Conservation (phyloP, 1,284 basidiomycete genomes). For the Heterobasidion occidentale region DNA sequence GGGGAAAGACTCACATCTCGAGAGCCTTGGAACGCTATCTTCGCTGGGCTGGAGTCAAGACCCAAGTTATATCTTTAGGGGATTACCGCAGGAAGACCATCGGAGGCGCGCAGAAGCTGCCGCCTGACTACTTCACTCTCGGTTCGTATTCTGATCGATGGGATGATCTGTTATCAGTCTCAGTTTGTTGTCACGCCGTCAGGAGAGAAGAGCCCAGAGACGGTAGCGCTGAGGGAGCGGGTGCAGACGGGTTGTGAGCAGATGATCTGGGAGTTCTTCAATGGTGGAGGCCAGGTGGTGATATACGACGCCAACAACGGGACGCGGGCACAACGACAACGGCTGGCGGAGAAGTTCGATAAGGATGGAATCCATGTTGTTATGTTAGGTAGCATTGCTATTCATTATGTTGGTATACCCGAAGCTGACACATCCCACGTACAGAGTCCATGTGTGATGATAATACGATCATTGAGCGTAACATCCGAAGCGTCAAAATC, state of each 20-base stretch:
- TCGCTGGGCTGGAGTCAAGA: constrained; percentile 96
- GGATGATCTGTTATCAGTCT: constrained; percentile 3
- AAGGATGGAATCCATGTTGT: constrained; percentile 84
- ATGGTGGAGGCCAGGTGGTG: constrained; percentile 86
- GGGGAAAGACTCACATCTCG: constrained; percentile 96
- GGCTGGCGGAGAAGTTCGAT: constrained; percentile 80
- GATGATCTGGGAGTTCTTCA: constrained; percentile 86
- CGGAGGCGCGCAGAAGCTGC: constrained; percentile 83
- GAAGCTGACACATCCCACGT: constrained; percentile 5
- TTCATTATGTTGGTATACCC: not conserved
- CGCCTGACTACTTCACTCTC: constrained; percentile 86
- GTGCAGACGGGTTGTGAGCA: constrained; percentile 82
- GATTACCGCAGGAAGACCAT: constrained; percentile 90
- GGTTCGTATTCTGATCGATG: constrained; percentile 37
- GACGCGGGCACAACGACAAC: constrained; percentile 57
- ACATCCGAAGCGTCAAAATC: constrained; percentile 96
- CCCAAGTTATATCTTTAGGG: constrained; percentile 88
- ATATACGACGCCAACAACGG: constrained; percentile 99
- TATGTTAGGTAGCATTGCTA: constrained; percentile 65
- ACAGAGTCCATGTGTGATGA: constrained; percentile 84
- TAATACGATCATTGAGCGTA: constrained; percentile 87
- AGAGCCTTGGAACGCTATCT: constrained; percentile 94
- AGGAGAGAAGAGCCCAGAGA: constrained; percentile 75
- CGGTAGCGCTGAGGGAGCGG: constrained; percentile 64
- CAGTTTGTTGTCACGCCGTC: constrained; percentile 4